Evolutionary conservation across 257 asterid species (phyloP), one percentile per base, ranked within the genome.

Genomic region (Plantago major): DNA sequence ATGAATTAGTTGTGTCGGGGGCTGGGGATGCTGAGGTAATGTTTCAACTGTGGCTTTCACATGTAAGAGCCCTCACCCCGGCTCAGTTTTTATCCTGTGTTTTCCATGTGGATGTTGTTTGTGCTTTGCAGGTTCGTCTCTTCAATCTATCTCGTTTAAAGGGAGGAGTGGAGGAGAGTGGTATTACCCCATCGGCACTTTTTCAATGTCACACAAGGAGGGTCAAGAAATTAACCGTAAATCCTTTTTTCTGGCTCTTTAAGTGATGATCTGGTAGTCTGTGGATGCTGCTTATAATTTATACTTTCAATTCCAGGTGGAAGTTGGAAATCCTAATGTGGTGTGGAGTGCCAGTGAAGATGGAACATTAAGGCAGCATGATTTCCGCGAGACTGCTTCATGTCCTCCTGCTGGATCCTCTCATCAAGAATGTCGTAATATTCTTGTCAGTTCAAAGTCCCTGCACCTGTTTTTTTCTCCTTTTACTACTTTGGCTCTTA

Each of bases 291-390:
- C 59, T 55, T 65, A 52, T 40, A 44, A 22, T 70, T 42, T 50
- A 62, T 62, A 14, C 59, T 60, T 63, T 53, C 18, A 64, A 42
- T 65, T 72, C 46, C 71, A 93, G 99, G 99, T 93, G 65, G 99
- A 93, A 79, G 74, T 73, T 40, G 99, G 99, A 74, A 93, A 89
- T 69, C 99, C 97, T 40, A 86, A 89, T 85, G 68, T 93, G 67
- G 99, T 89, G 52, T 93, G 97, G 97, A 93, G 99, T 87, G 99
- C 99, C 42, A 93, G 99, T 81, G 99, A 93, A 88, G 99, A 93
- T 81, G 99, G 99, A 68, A 93, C 99, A 37, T 69, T 93, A 75
- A 81, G 99, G 86, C 99, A 93, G 79, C 95, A 93, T 74, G 99
- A 93, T 66, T 77, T 93, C 58, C 96, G 99, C 74, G 99, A 93